phyloP scores from a whole-genome alignment of 164 flowering plant genomes.

The Magnolia sinica region DNA sequence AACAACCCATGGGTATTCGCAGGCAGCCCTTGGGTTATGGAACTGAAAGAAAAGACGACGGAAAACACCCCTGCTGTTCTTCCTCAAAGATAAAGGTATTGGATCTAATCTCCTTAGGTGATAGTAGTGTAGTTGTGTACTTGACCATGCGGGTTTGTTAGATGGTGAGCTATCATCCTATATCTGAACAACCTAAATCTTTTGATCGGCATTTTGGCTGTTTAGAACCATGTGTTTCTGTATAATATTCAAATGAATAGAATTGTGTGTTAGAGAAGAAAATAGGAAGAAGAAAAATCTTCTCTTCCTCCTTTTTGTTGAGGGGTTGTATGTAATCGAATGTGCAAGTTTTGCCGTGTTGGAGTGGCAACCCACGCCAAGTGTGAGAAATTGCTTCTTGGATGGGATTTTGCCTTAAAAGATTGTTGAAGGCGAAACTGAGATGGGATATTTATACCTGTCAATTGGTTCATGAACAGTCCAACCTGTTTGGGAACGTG shows the following conservation, averaged over 20 bases:
- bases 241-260: no score
- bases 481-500: no score
- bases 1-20: conserved; percentile 9
- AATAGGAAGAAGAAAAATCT: not conserved
- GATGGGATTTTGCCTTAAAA: not conserved
- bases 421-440: not conserved
- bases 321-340: not conserved
- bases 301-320: not conserved
- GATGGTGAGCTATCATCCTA: no score
- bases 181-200: no score
- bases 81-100: conserved; percentile 22
- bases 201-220: no score
- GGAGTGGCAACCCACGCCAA: not conserved
- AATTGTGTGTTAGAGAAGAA: not conserved
- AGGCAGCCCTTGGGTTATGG: conserved; percentile 16
- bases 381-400: not conserved
- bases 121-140: no score
- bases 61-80: conserved; percentile 5
- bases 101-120: not conserved
- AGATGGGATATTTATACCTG: not conserved
- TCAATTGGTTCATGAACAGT: not conserved
- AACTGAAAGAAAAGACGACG: not conserved
- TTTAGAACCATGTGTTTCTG: no score
- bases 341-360: not conserved
- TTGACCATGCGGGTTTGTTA: no score